phyloP scores from a whole-genome alignment of 83 land plant species.

The Diphasiastrum complanatum region DNA sequence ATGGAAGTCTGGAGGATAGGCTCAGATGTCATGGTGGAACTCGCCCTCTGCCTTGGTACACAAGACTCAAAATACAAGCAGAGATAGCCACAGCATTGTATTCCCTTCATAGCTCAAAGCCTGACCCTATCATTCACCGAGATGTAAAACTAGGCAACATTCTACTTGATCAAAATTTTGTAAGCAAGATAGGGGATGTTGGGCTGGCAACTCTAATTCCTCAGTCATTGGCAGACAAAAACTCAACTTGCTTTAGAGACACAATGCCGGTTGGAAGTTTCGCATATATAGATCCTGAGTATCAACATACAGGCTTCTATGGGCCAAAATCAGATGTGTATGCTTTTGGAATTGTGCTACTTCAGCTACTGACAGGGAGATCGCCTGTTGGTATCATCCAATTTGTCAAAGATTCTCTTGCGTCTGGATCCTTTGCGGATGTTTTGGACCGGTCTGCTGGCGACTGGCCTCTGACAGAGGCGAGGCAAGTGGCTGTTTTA shows the following conservation, averaged over 20 bases:
- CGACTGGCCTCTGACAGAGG: constrained; percentile 11
- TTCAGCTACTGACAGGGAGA: constrained; percentile 13
- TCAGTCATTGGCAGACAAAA: neutral
- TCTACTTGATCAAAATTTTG: neutral
- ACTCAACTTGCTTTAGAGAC: constrained; percentile 1
- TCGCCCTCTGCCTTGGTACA: constrained; percentile 7
- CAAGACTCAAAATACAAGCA: neutral
- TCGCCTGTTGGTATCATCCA: constrained; percentile 1
- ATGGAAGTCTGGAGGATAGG: constrained; percentile 8
- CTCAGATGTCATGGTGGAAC: neutral
- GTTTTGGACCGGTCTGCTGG: no score
- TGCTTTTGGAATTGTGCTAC: constrained; percentile 13
- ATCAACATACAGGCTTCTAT: constrained; percentile 6
- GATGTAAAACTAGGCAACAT: neutral
- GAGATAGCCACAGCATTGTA: neutral
- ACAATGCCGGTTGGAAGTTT: constrained; percentile 8
- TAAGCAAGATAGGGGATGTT: neutral
- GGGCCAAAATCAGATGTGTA: no score
- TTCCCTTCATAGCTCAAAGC: neutral
- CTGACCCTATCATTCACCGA: neutral
- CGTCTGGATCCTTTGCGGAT: constrained; percentile 1
- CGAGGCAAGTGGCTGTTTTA: constrained; percentile 1
- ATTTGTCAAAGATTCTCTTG: neutral
- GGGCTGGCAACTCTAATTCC: constrained; percentile 13
- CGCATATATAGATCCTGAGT: constrained; percentile 15